Conservation (phyloP, 2,329 filamentous ascomycete species). For the Colletotrichum destructivum region DNA sequence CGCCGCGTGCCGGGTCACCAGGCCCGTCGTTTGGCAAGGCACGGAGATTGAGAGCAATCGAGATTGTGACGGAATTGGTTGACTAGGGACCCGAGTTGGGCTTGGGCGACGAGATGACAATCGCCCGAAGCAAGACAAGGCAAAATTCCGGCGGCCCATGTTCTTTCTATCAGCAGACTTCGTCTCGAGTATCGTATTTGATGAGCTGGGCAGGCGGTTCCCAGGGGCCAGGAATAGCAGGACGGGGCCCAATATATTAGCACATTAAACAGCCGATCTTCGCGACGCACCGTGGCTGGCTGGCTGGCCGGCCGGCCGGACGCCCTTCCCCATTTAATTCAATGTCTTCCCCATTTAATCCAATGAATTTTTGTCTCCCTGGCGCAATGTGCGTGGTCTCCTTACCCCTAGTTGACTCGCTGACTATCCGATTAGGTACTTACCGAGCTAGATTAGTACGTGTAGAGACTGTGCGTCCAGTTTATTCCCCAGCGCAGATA, state of each 20-base stretch:
- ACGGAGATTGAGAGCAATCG: neutral
- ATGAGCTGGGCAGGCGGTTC: constrained; percentile 17
- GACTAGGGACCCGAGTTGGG: neutral
- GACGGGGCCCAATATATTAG: constrained; percentile 17
- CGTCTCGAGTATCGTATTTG: constrained; percentile 26
- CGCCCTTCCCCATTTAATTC: constrained; percentile 9
- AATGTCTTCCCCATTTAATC: constrained; percentile 5
- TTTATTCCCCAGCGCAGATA: neutral
- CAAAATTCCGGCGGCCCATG: neutral
- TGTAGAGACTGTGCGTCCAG: neutral
- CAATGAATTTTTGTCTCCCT: constrained; percentile 22
- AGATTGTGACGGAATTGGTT: neutral
- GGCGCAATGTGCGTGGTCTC: neutral
- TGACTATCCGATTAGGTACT: too few species aligned
- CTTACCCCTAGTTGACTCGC: neutral
- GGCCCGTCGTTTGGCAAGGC: neutral
- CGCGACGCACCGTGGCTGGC: constrained; percentile 30
- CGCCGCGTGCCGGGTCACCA: constrained; percentile 19
- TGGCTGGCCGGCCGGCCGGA: constrained; percentile 23
- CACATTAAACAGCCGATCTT: constrained; percentile 13
- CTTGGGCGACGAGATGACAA: constrained; percentile 14
- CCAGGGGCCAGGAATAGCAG: neutral
- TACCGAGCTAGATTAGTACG: neutral
- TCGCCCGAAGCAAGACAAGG: constrained; percentile 20
- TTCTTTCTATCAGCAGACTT: constrained; percentile 1